phyloP scores from a whole-genome alignment of 352 stramenopile genomes.

The Pythium grandisporangium region DNA sequence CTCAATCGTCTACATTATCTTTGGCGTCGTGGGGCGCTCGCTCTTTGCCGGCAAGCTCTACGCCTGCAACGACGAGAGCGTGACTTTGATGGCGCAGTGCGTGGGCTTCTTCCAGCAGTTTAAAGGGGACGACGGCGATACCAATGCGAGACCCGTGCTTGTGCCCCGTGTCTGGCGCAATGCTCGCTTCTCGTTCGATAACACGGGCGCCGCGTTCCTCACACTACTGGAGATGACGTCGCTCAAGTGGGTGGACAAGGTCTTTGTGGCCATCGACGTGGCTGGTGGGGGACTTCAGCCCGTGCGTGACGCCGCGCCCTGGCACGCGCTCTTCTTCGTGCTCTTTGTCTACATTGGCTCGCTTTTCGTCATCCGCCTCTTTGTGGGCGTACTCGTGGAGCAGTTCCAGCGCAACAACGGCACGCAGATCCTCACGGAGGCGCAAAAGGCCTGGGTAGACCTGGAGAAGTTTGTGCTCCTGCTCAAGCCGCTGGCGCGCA shows the following conservation, averaged over 20 bases:
- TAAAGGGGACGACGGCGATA: slow-evolving; percentile 38
- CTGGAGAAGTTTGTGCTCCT: slow-evolving; percentile 73
- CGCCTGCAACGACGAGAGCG: slow-evolving; percentile 43
- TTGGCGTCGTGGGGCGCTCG: slow-evolving; percentile 54
- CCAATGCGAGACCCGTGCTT: slow-evolving; percentile 22
- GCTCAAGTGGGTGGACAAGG: slow-evolving; percentile 74
- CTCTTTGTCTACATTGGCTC: slow-evolving; percentile 68
- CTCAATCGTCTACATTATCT: slow-evolving; percentile 72
- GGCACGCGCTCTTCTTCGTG: slow-evolving; percentile 59
- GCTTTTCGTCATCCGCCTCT: slow-evolving; percentile 71
- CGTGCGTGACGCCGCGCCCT: slow-evolving; percentile 26
- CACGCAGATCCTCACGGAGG: slow-evolving; percentile 71
- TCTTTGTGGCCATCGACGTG: slow-evolving; percentile 71
- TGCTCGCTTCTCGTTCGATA: slow-evolving; percentile 71
- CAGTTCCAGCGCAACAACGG: slow-evolving; percentile 81
- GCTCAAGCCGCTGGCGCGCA: slow-evolving; percentile 45
- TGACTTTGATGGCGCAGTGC: slow-evolving; percentile 28
- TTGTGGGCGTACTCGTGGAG: slow-evolving; percentile 73
- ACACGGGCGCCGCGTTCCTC: slow-evolving; percentile 55
- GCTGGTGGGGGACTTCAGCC: slow-evolving; percentile 33
- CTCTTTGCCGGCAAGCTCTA: slow-evolving; percentile 63
- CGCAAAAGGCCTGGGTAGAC: slow-evolving; percentile 73
- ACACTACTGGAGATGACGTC: slow-evolving; percentile 74
- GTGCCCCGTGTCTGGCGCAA: slow-evolving; percentile 57
- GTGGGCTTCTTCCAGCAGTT: slow-evolving; percentile 56